These are phyloP conservation scores for Dactylellina leptospora DNA, from an alignment of 2,329 filamentous ascomycete genomes.

Conservation along the genomic window DNA sequence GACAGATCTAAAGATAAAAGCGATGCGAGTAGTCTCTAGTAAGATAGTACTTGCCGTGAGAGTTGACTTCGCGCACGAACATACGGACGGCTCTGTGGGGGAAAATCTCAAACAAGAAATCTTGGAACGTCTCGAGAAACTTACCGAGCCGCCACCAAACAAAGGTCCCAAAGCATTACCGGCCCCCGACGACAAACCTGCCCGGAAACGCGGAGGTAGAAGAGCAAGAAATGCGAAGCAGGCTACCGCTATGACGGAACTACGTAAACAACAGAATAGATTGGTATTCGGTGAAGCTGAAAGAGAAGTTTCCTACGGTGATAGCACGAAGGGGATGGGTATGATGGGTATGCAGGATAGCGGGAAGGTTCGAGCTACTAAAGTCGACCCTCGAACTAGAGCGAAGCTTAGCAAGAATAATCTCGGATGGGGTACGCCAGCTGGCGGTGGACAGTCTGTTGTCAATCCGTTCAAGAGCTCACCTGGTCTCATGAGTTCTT, in stretches of 20 bases:
- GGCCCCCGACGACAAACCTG: constrained; percentile 92
- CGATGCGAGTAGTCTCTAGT: constrained; percentile 90
- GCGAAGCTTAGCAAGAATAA: constrained; percentile 95
- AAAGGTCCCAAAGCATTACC: constrained; percentile 86
- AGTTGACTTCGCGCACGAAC: constrained; percentile 84
- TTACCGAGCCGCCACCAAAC: constrained; percentile 90
- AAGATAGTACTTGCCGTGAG: constrained; percentile 94
- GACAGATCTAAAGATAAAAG: constrained; percentile 86
- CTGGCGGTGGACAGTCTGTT: constrained; percentile 77
- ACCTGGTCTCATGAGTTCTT: constrained; percentile 73
- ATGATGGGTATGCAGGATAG: constrained; percentile 93
- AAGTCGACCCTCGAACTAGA: constrained; percentile 90
- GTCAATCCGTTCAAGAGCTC: constrained; percentile 65
- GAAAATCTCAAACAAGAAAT: constrained; percentile 83
- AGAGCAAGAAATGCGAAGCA: constrained; percentile 94
- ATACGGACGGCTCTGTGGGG: constrained; percentile 81
- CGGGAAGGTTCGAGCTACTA: constrained; percentile 84
- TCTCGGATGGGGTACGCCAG: constrained; percentile 86
- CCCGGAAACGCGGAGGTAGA: constrained; percentile 88
- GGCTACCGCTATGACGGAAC: constrained; percentile 93
- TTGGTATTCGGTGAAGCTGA: constrained; percentile 97
- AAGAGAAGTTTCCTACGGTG: constrained; percentile 88
- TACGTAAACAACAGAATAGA: constrained; percentile 94
- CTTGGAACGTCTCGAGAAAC: constrained; percentile 85
- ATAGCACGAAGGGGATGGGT: constrained; percentile 84